Conservation (phyloP, 805 yeast genomes). For the Candida krabiensis region DNA sequence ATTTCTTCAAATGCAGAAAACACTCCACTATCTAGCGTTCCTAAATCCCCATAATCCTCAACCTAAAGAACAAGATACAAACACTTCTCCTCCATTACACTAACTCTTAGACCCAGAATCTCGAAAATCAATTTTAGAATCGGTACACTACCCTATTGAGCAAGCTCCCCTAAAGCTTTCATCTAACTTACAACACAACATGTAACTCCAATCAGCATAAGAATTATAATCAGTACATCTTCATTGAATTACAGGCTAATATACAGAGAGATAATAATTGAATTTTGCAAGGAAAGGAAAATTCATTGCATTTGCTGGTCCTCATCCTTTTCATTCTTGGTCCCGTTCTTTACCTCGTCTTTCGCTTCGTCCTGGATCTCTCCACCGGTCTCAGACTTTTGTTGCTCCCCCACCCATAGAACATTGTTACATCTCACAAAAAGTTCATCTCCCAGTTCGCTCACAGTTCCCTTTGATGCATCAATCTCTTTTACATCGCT, state of each 20-base stretch:
- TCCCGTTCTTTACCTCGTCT: conserved; percentile 8
- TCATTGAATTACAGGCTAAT: no score
- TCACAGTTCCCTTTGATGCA: conserved; percentile 38
- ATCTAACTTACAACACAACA: no score
- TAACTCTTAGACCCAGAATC: no score
- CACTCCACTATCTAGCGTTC: no score
- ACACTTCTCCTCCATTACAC: no score
- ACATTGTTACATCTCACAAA: conserved; percentile 92
- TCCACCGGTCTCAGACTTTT: conserved; percentile 27
- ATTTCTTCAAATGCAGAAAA: no score
- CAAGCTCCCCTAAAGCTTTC: no score
- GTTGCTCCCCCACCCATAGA: conserved; percentile 63
- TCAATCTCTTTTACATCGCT: conserved; percentile 47
- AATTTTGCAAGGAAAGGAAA: neutral
- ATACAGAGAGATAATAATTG: neutral
- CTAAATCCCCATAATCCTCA: no score
- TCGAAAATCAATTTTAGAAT: no score
- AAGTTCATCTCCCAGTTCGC: conserved; percentile 48
- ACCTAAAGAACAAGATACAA: no score
- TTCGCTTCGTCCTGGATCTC: conserved; percentile 11
- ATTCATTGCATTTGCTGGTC: neutral
- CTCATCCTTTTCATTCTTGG: conserved; percentile 9
- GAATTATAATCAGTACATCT: no score
- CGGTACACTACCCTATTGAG: no score
- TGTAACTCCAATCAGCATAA: neutral